These are phyloP conservation scores for Calophaca sinica DNA, from an alignment of 306 rosid genomes.

Conservation along the genomic window DNA sequence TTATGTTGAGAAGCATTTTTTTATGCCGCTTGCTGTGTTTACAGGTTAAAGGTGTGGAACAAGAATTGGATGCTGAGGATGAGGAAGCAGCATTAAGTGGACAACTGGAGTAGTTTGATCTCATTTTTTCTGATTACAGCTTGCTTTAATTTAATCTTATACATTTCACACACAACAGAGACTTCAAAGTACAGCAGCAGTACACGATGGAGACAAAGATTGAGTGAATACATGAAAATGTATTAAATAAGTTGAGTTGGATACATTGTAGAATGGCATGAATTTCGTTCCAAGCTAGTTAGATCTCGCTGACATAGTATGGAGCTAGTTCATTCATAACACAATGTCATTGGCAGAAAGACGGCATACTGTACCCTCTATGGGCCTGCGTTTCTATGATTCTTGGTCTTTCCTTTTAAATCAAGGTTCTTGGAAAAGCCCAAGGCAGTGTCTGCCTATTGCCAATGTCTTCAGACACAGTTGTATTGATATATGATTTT, in stretches of 20 bases:
- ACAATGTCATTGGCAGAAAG: constrained; percentile 15
- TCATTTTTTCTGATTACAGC: background rate
- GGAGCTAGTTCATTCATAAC: constrained; percentile 38
- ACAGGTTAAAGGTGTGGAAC: constrained; percentile 93
- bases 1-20: constrained; percentile 10
- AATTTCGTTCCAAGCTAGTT: constrained; percentile 36
- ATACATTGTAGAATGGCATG: constrained; percentile 36
- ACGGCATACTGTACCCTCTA: constrained; percentile 6
- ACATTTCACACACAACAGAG: constrained; percentile 29
- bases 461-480: background rate
- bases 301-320: constrained; percentile 36
- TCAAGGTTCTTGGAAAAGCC: constrained; percentile 11
- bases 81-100: constrained; percentile 66
- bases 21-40: constrained; percentile 40
- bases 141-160: constrained; percentile 9
- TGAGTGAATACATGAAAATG: constrained; percentile 16
- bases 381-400: constrained; percentile 14
- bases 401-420: constrained; percentile 20
- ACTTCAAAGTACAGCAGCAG: constrained; percentile 34
- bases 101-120: constrained; percentile 58
- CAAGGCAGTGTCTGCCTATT: constrained; percentile 26
- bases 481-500: constrained; percentile 19
- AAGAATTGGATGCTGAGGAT: constrained; percentile 79
- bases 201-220: constrained; percentile 43
- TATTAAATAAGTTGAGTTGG: constrained; percentile 40